Base-by-base conservation (phyloP, 1,284 basidiomycete genomes). In the Papiliotrema nemorosa region DNA sequence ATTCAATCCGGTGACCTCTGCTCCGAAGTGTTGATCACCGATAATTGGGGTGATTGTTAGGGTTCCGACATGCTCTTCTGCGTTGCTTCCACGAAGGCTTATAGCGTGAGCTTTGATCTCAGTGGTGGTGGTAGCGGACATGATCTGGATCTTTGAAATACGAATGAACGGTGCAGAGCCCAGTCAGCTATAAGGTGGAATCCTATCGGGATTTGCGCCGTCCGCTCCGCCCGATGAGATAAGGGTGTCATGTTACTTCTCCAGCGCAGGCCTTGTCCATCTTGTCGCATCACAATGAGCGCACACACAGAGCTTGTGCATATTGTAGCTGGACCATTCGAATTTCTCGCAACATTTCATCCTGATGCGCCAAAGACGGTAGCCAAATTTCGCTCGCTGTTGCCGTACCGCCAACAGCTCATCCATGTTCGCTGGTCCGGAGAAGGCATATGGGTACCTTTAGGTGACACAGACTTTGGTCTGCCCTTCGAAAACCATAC, bases 381-480 rank as follows among this genome's bases (percentile, higher is more conserved):
- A 36, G 43, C 38, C 14, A 44, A 53, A 26, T 58, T 58, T 42
- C 50, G 37, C 44, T 38, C 44, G 3, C 47, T 58, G 3, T 48
- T 58, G n/a, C 56, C 56, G 18, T 55, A 55, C 46, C 42, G 10
- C 5, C 50, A 52, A 38, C 29, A 42, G 22, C 47, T 55, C 16
- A 58, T 58, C 50, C 56, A 58, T 45, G 56, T 58, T 26, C 53
- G 56, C 10, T 58, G 56, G 56, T 48, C 44, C 18, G 56, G 56
- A 22, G 56, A 58, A 45, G 53, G 50, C 22, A 47, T 58, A 41
- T 58, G 56, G 56, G 53, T 58, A 16, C 56, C 56, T 7, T 45
- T 55, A 4, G 56, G 56, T 47, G 49, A 54, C 37, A 48, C 50
- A 9, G 41, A 44, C 3, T 52, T 41, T 29, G 51, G 43, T 1